phyloP scores from a whole-genome alignment of 805 yeast genomes.

The Kazachstania viticola region DNA sequence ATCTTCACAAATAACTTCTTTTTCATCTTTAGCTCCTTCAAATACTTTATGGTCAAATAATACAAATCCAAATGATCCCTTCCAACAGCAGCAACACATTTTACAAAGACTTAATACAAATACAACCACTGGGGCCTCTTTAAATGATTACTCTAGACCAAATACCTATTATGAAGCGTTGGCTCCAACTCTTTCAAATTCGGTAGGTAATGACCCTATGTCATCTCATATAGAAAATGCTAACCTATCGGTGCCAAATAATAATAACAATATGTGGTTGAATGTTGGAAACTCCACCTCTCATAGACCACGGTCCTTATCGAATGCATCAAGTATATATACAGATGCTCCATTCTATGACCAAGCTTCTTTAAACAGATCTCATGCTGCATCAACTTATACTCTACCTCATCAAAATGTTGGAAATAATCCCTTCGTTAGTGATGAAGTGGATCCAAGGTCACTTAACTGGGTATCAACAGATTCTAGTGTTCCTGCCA shows the following conservation, averaged over 20 bases:
- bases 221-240: background rate
- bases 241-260: constrained; percentile 4
- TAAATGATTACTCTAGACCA: constrained; percentile 6
- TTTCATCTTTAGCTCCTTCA: constrained; percentile 19
- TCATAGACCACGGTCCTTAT: constrained; percentile 22
- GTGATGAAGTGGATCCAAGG: constrained; percentile 51
- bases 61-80: constrained; percentile 12
- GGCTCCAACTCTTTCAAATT: constrained; percentile 3
- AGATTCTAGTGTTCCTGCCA: constrained; percentile 60
- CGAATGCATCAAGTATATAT: constrained; percentile 26
- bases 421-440: constrained; percentile 26
- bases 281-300: constrained; percentile 1
- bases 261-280: constrained; percentile 4
- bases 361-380: constrained; percentile 8
- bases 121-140: constrained; percentile 11
- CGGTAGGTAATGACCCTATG: background rate
- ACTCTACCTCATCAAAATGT: constrained; percentile 6
- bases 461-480: constrained; percentile 56
- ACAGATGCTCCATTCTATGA: constrained; percentile 23
- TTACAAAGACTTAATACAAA: constrained; percentile 7
- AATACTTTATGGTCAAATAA: constrained; percentile 20
- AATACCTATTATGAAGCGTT: constrained; percentile 15
- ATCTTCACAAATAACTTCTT: constrained; percentile 26
- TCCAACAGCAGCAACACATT: constrained; percentile 14
- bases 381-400: constrained; percentile 15